These are phyloP conservation scores for Leccinum fuscescens DNA, from an alignment of 1,284 basidiomycete genomes.

Conservation along the genomic window DNA sequence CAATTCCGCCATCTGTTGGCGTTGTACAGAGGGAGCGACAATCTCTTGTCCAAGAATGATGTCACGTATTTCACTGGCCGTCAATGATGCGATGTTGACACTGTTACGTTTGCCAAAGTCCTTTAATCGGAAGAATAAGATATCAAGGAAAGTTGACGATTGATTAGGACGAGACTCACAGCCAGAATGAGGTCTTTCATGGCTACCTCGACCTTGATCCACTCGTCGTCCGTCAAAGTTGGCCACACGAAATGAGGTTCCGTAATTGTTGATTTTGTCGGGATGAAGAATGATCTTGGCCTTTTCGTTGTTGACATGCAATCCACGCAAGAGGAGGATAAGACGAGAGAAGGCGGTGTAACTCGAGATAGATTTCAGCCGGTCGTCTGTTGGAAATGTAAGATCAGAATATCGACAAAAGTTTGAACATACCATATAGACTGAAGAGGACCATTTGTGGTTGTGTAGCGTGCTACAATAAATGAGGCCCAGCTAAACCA, in stretches of 20 bases:
- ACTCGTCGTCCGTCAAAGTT: constrained; percentile 91
- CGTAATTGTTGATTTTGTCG: constrained; percentile 90
- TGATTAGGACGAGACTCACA: constrained; percentile 39
- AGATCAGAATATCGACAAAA: constrained; percentile 1
- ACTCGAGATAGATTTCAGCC: constrained; percentile 98
- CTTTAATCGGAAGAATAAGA: constrained; percentile 35
- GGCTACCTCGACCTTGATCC: constrained; percentile 99
- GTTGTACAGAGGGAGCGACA: constrained; percentile 86
- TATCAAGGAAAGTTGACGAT: neutral
- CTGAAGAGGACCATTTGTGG: constrained; percentile 99
- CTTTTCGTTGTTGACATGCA: constrained; percentile 99
- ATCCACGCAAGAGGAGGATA: constrained; percentile 90
- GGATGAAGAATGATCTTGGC: constrained; percentile 94
- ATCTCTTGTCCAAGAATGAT: constrained; percentile 98
- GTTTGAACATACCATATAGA: constrained; percentile 70
- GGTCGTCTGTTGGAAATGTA: constrained; percentile 67
- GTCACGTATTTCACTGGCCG: constrained; percentile 93
- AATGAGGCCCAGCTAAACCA: neutral
- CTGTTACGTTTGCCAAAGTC: constrained; percentile 99
- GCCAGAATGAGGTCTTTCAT: constrained; percentile 92
- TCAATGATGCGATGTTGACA: constrained; percentile 97
- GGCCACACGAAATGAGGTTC: constrained; percentile 99
- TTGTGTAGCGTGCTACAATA: constrained; percentile 80
- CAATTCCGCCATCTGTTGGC: constrained; percentile 99
- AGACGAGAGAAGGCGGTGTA: constrained; percentile 99